phyloP scores from a whole-genome alignment of 2,329 filamentous ascomycete species.

The Thelonectria blattea region DNA sequence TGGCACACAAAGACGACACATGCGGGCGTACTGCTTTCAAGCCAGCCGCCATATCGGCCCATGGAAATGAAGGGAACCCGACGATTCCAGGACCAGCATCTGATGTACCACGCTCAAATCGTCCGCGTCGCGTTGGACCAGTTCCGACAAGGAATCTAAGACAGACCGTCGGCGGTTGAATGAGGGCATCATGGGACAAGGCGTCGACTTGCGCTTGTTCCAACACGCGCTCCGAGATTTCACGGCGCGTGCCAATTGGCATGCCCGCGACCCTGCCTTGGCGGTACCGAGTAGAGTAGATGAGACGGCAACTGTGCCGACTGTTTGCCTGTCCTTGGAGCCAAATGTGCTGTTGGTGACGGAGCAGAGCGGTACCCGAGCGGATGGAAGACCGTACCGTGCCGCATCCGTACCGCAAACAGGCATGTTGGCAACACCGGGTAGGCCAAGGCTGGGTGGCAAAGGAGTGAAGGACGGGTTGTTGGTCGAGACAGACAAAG shows the following conservation, averaged over 20 bases:
- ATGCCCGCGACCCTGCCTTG: too few relatives aligned
- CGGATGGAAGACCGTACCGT: conserved; percentile 9
- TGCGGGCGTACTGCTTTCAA: conserved; percentile 6
- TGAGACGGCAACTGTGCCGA: too few relatives aligned
- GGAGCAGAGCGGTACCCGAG: conserved; percentile 5
- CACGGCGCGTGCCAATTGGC: too few relatives aligned
- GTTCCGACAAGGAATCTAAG: conserved; percentile 14
- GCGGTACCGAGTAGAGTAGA: too few relatives aligned
- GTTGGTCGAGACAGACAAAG: neutral
- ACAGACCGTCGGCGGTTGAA: conserved; percentile 12
- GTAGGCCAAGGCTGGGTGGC: conserved; percentile 12
- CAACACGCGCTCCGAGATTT: neutral
- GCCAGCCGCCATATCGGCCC: neutral
- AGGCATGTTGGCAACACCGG: neutral
- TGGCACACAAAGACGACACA: neutral
- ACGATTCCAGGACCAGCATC: conserved; percentile 5
- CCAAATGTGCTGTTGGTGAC: conserved; percentile 1
- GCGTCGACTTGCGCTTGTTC: conserved; percentile 3
- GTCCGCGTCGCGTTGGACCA: conserved; percentile 1
- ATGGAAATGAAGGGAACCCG: neutral
- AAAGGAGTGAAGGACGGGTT: neutral
- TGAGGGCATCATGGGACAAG: conserved; percentile 10
- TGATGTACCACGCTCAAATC: conserved; percentile 2
- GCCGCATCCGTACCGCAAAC: conserved; percentile 5
- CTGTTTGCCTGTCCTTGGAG: too few relatives aligned